Base-by-base conservation (phyloP, 2,329 filamentous ascomycete genomes). In the Xylaria sp. region DNA sequence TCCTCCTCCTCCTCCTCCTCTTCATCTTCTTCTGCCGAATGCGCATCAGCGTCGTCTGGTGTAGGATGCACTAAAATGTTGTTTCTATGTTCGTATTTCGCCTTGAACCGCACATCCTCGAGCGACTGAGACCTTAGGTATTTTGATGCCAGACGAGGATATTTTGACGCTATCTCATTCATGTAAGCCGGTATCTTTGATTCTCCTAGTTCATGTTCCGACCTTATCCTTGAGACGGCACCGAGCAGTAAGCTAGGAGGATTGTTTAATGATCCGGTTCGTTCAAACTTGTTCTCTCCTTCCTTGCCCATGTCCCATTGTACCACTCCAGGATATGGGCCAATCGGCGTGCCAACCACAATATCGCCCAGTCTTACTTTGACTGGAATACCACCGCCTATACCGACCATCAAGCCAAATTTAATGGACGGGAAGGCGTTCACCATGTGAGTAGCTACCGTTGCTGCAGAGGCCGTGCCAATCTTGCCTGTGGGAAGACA, bases 391-490 rank as follows among this genome's bases (percentile, higher is more conserved):
- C 70, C 73, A 23, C 72, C 69, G 14, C 77, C 79, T 38, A 82
- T 77, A 17, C 79, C 79, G 0, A 82, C 78, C 73, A 83, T 75
- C 1, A 83, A 69, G 2, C 74, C 74, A 40, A 81, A 71, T 19
- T 67, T 71, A 33, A 80, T 76, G 19, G 59, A 64, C 12, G 69
- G 66, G 61, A 79, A 80, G 4, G 70, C 72, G 5, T 64, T 53
- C 14, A 59, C 56, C 69, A 78, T 75, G 17, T 72, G 63, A 23
- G 61, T 71, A 1, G 73, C 74, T 2, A 75, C 73, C 2, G 66
- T 67, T 9, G 77, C 75, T 1, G 77, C 74, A 2, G 74, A 58
- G 46, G 58, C 73, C 9, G 61, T 78, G 12, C 78, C 78, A 42
- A 73, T 73, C 19, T 65, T 63, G 19, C 76, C 72, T 23, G 67